A percentile compares a stretch with the other conserved stretches of the same genome.
phyloP scores from a whole-genome alignment of 345 rosid species.

The Pistacia vera region DNA sequence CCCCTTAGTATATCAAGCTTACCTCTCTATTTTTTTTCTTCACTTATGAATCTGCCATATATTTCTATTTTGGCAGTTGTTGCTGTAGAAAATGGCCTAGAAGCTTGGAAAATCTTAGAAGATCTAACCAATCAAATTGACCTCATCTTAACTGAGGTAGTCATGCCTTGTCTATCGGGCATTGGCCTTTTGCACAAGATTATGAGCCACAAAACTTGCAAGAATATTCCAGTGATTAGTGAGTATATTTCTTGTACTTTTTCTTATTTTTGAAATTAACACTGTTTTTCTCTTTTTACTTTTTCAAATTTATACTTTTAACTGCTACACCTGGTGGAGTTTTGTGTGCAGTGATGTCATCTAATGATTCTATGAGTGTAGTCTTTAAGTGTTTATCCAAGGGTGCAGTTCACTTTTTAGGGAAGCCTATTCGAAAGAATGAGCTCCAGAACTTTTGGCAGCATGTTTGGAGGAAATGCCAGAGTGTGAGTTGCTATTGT shows the following conservation, averaged over 20 bases:
- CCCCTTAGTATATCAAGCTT: not conserved
- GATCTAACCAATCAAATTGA: constrained; percentile 51
- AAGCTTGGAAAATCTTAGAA: constrained; percentile 66
- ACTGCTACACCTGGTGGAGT: constrained; percentile 29
- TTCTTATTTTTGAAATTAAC: not conserved
- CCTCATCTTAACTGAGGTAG: constrained; percentile 63
- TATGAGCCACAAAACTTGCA: constrained; percentile 57
- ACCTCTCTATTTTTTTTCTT: not conserved
- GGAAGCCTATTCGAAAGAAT: constrained; percentile 62
- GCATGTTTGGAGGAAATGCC: constrained; percentile 67
- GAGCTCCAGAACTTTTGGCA: constrained; percentile 68
- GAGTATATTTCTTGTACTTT: constrained; percentile 23
- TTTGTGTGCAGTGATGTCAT: constrained; percentile 64
- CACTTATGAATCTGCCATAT: not conserved
- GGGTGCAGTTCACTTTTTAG: constrained; percentile 61
- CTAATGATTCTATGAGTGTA: constrained; percentile 50
- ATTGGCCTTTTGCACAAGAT: constrained; percentile 59
- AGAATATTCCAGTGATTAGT: constrained; percentile 64
- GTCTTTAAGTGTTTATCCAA: constrained; percentile 63
- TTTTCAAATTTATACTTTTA: constrained; percentile 27
- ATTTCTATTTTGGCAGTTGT: constrained; percentile 34
- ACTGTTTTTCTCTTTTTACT: not conserved
- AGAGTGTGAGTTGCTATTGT: constrained; percentile 46
- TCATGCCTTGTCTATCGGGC: constrained; percentile 55
- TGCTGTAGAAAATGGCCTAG: constrained; percentile 54